Conservation (phyloP, 1,284 basidiomycete species). For the Nidula niveotomentosa region DNA sequence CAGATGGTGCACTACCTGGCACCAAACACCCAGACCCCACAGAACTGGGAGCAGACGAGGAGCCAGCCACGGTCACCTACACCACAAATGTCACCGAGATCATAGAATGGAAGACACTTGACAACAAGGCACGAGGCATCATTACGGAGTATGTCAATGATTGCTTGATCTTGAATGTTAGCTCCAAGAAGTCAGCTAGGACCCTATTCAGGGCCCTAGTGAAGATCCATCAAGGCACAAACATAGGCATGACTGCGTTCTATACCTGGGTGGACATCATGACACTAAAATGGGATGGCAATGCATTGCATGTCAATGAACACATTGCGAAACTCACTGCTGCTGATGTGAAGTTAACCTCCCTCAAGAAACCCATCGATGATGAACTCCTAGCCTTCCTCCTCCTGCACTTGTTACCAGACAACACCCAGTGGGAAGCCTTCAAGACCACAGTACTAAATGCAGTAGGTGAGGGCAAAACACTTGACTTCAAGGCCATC, state of each 20-base stretch:
- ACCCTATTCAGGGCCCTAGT: slow-evolving; percentile 6
- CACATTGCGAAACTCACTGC: slow-evolving; percentile 6
- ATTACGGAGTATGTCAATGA: slow-evolving; percentile 7
- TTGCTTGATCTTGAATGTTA: slow-evolving; percentile 3
- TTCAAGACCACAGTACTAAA: background rate
- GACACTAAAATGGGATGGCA: slow-evolving; percentile 7
- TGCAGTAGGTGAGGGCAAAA: background rate
- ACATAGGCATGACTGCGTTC: slow-evolving; percentile 8
- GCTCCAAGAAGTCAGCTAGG: background rate
- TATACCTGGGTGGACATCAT: slow-evolving; percentile 8
- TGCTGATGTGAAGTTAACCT: slow-evolving; percentile 5
- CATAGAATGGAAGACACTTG: too few relatives aligned
- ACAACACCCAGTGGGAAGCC: background rate
- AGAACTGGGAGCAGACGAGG: too few relatives aligned
- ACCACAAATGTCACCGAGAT: too few relatives aligned
- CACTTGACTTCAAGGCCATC: background rate
- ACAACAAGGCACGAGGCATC: slow-evolving; percentile 10
- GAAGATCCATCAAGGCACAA: slow-evolving; percentile 7
- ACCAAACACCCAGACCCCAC: too few relatives aligned
- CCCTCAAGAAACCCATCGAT: slow-evolving; percentile 10
- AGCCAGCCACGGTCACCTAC: too few relatives aligned
- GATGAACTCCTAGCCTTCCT: background rate
- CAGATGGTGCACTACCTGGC: too few relatives aligned
- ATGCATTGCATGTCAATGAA: slow-evolving; percentile 2
- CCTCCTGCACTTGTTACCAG: slow-evolving; percentile 4